phyloP scores from a whole-genome alignment of 116 monocot genomes.

The Cymodocea nodosa region DNA sequence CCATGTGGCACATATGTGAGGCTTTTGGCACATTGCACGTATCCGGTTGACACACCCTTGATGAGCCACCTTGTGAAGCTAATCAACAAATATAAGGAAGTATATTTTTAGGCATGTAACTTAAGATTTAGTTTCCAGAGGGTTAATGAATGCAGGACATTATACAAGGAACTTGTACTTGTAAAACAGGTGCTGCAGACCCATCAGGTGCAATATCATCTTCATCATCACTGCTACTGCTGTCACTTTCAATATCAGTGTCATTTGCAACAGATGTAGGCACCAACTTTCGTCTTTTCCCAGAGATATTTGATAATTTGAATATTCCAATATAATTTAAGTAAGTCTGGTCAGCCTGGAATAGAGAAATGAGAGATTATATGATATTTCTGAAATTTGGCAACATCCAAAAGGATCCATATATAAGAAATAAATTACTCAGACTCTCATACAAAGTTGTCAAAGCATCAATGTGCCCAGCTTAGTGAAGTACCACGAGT shows the following conservation, averaged over 20 bases:
- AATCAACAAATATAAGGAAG: background rate
- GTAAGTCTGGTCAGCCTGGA: constrained; percentile 74
- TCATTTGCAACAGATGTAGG: constrained; percentile 47
- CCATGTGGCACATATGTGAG: constrained; percentile 92
- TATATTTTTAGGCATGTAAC: background rate
- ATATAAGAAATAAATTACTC: no score
- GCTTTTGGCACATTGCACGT: constrained; percentile 70
- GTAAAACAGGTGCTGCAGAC: constrained; percentile 48
- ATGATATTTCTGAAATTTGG: background rate
- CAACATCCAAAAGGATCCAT: no score
- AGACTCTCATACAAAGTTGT: no score
- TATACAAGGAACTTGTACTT: constrained; percentile 16
- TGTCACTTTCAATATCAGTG: constrained; percentile 49
- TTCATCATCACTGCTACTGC: constrained; percentile 61
- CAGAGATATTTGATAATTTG: constrained; percentile 78
- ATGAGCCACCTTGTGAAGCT: constrained; percentile 89
- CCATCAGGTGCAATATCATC: constrained; percentile 26
- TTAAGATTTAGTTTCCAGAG: background rate
- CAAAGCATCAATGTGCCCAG: no score
- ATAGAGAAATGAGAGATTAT: constrained; percentile 6
- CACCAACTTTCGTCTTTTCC: constrained; percentile 67
- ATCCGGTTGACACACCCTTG: constrained; percentile 88
- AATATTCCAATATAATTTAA: constrained; percentile 83
- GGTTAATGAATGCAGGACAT: background rate
- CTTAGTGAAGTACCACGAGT: no score